Evolutionary conservation across 441 rosid species (phyloP), one percentile per base, ranked within the genome.

Genomic region (Eruca vesicaria): DNA sequence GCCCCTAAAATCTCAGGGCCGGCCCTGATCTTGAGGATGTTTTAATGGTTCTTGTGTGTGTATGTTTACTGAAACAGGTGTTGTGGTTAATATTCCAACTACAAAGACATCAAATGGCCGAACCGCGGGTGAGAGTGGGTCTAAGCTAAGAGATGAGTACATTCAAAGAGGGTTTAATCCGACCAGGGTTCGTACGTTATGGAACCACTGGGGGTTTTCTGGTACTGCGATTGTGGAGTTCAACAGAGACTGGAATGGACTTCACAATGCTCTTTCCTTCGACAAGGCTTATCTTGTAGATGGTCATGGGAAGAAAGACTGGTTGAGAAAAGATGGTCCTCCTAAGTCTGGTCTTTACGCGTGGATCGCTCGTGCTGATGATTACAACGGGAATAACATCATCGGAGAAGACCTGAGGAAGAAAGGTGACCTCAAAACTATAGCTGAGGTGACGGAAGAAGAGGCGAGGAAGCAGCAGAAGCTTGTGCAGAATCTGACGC

Each of bases 351-450:
- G 96, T 32, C 85, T 89, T 55, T 91, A 88, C 78, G 94, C 85
- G n/a, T 93, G 99, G 98, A 83, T 96, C 73, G 99, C 99, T 15
- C 93, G 94, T 33, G 87, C 91, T 43, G 91, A 88, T 72, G 98
- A 96, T 74, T 96, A 90, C 60, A 85, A 80, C 19, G 82, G 87
- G 2, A 84, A 70, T 20, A 80, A 78, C 68, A 89, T 95, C 5
- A 70, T 93, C 3, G 99, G 97, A 66, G 98, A 95, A 9, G 85
- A 91, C 73, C 71, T 95, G 57, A 82, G 89, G 71, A 95, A 85
- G 80, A 86, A 71, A 56, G 86, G 97, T 35, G 95, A 93, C 75
- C 86, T 93, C 56, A 93, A 85, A 79, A 88, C 95, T 57, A 84
- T 95, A 66, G 84, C 94, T 35, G 95, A 88, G 64, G 79, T 90